Evolutionary conservation across 2,329 filamentous ascomycete species (phyloP), one percentile per base, ranked within the genome.

Genomic region (Sclerotinia subarctica): DNA sequence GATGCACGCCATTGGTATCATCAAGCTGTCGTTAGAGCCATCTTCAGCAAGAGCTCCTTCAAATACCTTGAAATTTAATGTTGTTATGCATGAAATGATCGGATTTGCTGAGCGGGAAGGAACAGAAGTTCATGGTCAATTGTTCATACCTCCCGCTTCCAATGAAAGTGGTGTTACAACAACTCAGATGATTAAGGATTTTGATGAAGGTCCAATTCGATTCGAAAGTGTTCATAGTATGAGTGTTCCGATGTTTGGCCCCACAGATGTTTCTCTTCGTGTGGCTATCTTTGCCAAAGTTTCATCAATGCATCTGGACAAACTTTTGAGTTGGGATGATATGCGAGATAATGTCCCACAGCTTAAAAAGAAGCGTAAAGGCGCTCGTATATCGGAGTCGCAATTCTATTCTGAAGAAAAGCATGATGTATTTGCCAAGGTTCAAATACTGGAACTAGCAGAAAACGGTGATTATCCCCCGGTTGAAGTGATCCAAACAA

Each of bases 141-240:
- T 99, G n/a, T 98, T 97, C 76, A 89, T 99, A 49, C 93, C 95
- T 7, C 93, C 93, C 10, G 86, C 96, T 15, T 94, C 92, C 0
- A 94, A 95, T 70, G 91, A 94, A 77, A 93, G 92, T 69, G 94
- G 94, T 11, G 93, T 94, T 56, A 97, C 95, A 0, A 97, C 94
- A 1, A 98, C 94, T 0, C 93, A 96, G 74, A 94, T 97, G 86
- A 94, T 97, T 72, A 90, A 86, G 71, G 92, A 93, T 67, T 99
- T 99, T 75, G 94, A 98, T 74, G 95, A 99, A 78, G 90, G 92
- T 0, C 88, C 94, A 0, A 89, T 99, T 67, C 90, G 92, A 5
- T 99, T 99, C 73, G 94, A 98, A 79, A 99, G 95, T 79, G 94
- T 98, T 62, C 95, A 99, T 82, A 97, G 93, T 78, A 97, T 99